phyloP scores from a whole-genome alignment of 768 basidiomycete genomes.

The Lactarius sanguifluus region DNA sequence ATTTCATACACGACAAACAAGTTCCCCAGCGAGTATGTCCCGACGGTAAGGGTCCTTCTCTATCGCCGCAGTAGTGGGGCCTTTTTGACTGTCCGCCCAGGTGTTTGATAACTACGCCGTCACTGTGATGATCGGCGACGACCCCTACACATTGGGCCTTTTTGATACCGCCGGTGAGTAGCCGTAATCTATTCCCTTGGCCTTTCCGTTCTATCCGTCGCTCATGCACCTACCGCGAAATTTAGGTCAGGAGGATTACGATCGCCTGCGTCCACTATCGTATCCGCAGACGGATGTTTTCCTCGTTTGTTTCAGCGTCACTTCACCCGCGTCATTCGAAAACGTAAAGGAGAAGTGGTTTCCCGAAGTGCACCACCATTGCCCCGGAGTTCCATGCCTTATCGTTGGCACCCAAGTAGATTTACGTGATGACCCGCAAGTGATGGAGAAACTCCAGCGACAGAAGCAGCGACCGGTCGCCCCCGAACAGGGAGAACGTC shows the following conservation, averaged over 20 bases:
- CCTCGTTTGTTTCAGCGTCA: slow-evolving; percentile 99
- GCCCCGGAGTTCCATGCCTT: slow-evolving; percentile 98
- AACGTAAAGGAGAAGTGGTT: slow-evolving; percentile 99
- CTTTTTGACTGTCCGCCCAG: slow-evolving; percentile 41
- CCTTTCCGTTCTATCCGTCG: slow-evolving; percentile 2
- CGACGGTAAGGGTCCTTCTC: slow-evolving; percentile 68
- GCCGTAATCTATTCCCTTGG: neutral
- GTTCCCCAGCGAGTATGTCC: slow-evolving; percentile 98
- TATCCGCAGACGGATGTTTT: slow-evolving; percentile 99
- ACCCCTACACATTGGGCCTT: slow-evolving; percentile 96
- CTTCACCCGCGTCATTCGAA: slow-evolving; percentile 97
- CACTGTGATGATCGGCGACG: slow-evolving; percentile 99
- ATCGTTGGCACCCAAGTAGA: slow-evolving; percentile 99
- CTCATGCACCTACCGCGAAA: slow-evolving; percentile 23
- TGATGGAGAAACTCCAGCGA: slow-evolving; percentile 91
- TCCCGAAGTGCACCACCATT: slow-evolving; percentile 99
- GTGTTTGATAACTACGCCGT: slow-evolving; percentile 98
- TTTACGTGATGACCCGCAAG: slow-evolving; percentile 88
- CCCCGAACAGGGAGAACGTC: slow-evolving; percentile 84
- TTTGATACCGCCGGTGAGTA: slow-evolving; percentile 97
- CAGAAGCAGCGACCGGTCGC: slow-evolving; percentile 96
- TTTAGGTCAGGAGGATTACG: slow-evolving; percentile 98
- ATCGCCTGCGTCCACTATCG: slow-evolving; percentile 96
- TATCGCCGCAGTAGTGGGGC: slow-evolving; percentile 25
- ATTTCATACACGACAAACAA: slow-evolving; percentile 98